A percentile compares a stretch with the other conserved stretches of the same genome.
phyloP scores from a whole-genome alignment of 1,139 yeast genomes.

The Saccharomyces uvarum region DNA sequence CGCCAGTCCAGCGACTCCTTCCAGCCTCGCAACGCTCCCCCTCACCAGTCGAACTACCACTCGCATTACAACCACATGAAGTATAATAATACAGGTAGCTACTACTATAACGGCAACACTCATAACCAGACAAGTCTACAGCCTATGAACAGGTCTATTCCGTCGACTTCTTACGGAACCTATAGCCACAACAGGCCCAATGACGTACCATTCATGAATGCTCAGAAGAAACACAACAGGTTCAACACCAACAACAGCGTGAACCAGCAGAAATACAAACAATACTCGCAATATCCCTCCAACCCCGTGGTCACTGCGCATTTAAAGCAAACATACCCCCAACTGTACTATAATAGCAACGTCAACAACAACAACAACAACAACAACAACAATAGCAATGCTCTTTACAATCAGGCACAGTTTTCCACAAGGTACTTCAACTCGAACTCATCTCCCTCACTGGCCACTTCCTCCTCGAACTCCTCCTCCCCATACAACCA shows the following conservation, averaged over 20 bases:
- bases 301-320: constrained; percentile 14
- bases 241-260: not conserved
- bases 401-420: not conserved
- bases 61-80: constrained; percentile 11
- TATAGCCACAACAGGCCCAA: constrained; percentile 6
- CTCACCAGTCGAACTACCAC: constrained; percentile 6
- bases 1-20: constrained; percentile 11
- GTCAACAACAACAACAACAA: constrained; percentile 10
- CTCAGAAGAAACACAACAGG: not conserved
- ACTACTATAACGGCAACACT: not conserved
- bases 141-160: not conserved
- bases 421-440: not conserved
- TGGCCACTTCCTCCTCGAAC: not conserved
- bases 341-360: constrained; percentile 17
- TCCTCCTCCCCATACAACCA: not conserved
- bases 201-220: constrained; percentile 2
- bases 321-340: constrained; percentile 24
- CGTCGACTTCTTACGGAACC: constrained; percentile 1
- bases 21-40: constrained; percentile 5
- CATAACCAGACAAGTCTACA: not conserved
- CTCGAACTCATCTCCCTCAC: not conserved
- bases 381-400: not conserved
- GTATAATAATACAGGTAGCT: constrained; percentile 1
- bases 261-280: constrained; percentile 6
- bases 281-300: constrained; percentile 3